A percentile compares a stretch with the other conserved stretches of the same genome.
Evolutionary conservation across 2,329 filamentous ascomycete species (phyloP).

Genomic region (Aspergillus viridinutans): DNA sequence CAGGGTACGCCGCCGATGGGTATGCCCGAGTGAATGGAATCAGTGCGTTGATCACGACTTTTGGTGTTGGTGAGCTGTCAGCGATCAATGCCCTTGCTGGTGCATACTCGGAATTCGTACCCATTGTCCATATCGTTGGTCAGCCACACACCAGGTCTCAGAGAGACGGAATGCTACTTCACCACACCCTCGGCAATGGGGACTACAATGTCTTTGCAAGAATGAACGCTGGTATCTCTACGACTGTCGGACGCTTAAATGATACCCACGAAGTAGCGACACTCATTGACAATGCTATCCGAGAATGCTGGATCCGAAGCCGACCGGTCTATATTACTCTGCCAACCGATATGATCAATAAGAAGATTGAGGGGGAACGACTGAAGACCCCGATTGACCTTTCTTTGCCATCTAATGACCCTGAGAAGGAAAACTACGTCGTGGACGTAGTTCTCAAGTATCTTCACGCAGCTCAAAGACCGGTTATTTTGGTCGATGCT

Average conservation of each 20-base stretch:
- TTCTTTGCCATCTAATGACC: slow-evolving; percentile 59
- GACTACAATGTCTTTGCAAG: slow-evolving; percentile 79
- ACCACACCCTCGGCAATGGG: slow-evolving; percentile 70
- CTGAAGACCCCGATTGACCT: slow-evolving; percentile 69
- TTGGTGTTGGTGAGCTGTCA: slow-evolving; percentile 65
- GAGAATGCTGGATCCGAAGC: slow-evolving; percentile 68
- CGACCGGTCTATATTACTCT: slow-evolving; percentile 80
- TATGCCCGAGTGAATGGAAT: slow-evolving; percentile 71
- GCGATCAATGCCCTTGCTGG: slow-evolving; percentile 71
- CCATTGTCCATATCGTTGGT: slow-evolving; percentile 61
- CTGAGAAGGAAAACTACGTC: slow-evolving; percentile 73
- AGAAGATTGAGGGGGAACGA: slow-evolving; percentile 69
- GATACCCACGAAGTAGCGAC: slow-evolving; percentile 65
- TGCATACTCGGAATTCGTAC: slow-evolving; percentile 69
- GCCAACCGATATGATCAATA: slow-evolving; percentile 73
- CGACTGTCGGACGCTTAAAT: slow-evolving; percentile 65
- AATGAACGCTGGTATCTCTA: slow-evolving; percentile 71
- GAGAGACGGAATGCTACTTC: slow-evolving; percentile 45
- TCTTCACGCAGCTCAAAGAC: slow-evolving; percentile 67
- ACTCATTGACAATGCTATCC: slow-evolving; percentile 73
- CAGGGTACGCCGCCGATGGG: slow-evolving; percentile 72
- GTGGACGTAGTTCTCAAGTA: slow-evolving; percentile 72
- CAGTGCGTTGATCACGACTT: slow-evolving; percentile 67
- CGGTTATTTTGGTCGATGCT: slow-evolving; percentile 76
- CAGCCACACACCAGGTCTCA: slow-evolving; percentile 48